Evolutionary conservation across 1,284 basidiomycete species (phyloP).

Genomic region (Rhodotorula sp.): DNA sequence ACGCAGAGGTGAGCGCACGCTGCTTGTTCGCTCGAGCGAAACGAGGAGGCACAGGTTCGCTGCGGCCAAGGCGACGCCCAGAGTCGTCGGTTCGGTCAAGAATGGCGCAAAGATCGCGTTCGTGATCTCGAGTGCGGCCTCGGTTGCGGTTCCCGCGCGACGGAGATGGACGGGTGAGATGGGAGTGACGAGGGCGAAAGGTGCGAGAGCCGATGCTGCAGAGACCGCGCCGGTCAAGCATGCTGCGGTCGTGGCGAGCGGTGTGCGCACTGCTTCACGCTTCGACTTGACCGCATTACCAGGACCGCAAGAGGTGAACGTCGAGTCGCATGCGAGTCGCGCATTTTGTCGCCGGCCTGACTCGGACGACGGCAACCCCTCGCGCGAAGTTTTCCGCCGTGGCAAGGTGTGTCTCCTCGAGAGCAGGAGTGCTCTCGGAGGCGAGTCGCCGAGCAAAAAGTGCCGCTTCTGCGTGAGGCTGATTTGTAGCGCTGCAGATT

Average conservation of each 20-base stretch:
- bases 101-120: slow-evolving; percentile 29
- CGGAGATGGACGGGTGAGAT: slow-evolving; percentile 24
- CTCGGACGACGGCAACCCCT: neutral
- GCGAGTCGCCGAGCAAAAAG: neutral
- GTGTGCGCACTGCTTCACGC: neutral
- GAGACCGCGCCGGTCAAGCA: slow-evolving; percentile 2
- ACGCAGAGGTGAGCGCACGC: neutral
- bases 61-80: neutral
- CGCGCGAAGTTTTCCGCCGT: slow-evolving; percentile 6
- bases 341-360: neutral
- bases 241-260: neutral
- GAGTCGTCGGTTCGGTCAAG: slow-evolving; percentile 4
- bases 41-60: slow-evolving; percentile 15
- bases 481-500: neutral
- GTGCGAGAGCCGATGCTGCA: slow-evolving; percentile 1
- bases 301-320: too few relatives aligned
- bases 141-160: neutral
- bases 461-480: slow-evolving; percentile 5
- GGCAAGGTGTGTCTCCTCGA: slow-evolving; percentile 30
- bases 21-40: slow-evolving; percentile 2
- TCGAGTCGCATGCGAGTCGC: too few relatives aligned
- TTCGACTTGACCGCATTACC: too few relatives aligned
- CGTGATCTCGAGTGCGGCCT: neutral
- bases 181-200: neutral
- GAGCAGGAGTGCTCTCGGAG: slow-evolving; percentile 1